These are phyloP conservation scores for maize (Zea mays) DNA, from an alignment of 176 grass and related monocot genomes.

Conservation along the genomic window Zm-B73-REFERENCE-NAM-5.0 NC_050102.1:175879501-175880000, in stretches of 20 bases:
- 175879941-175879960: background rate
- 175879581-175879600: constrained; percentile 8
- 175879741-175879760: background rate
- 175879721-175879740: background rate
- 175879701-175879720: background rate
- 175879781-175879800: background rate
- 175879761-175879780: background rate
- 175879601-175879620: constrained; percentile 12
- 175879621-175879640: background rate
- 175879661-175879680: background rate
- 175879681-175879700: background rate
- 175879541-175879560: background rate
- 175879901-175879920: background rate
- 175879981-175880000: background rate
- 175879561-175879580: background rate
- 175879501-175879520: constrained; percentile 28
- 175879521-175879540: background rate
- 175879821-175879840: background rate
- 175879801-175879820: background rate
- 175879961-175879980: background rate
- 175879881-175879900: constrained; percentile 17
- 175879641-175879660: background rate
- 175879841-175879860: background rate
- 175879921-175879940: background rate
- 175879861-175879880: background rate